A percentile compares a stretch with the other conserved stretches of the same genome.
These are phyloP conservation scores for Kalmanozyma brasiliensis DNA, from an alignment of 1,284 basidiomycete species.

Conservation along the genomic window DNA sequence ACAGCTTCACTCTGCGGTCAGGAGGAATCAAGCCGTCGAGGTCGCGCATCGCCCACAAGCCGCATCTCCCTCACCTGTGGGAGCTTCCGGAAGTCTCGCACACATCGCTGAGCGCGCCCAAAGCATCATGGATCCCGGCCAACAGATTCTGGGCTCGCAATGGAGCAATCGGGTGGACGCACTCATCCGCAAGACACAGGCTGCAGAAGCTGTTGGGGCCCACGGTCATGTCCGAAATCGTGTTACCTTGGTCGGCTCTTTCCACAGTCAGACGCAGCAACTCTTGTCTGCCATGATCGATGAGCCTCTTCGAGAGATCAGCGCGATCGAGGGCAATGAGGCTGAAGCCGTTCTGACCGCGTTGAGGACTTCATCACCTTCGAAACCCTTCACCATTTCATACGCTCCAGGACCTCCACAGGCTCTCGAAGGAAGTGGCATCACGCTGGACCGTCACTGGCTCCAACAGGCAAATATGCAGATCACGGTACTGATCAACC, in stretches of 20 bases:
- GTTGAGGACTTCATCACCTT: not conserved
- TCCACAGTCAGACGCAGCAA: constrained; percentile 31
- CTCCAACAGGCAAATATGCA: constrained; percentile 39
- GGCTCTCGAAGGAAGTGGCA: not conserved
- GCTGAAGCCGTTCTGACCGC: constrained; percentile 10
- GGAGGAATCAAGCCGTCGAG: constrained; percentile 19
- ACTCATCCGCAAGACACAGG: constrained; percentile 14
- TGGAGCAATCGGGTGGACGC: constrained; percentile 19
- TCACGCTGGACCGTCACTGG: constrained; percentile 44
- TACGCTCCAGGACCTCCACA: constrained; percentile 23
- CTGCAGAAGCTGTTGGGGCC: not conserved
- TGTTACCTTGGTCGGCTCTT: constrained; percentile 31
- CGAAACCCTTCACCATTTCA: constrained; percentile 26
- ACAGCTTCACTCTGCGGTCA: not conserved
- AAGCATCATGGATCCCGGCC: constrained; percentile 14
- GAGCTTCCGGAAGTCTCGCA: not conserved
- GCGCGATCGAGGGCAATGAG: constrained; percentile 6
- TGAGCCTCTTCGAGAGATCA: constrained; percentile 50
- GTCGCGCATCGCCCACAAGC: not conserved
- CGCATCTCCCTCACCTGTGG: not conserved
- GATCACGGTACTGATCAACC: constrained; percentile 40
- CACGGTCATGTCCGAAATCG: constrained; percentile 5
- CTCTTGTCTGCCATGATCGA: constrained; percentile 37
- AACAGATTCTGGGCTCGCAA: constrained; percentile 8
- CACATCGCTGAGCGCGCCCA: constrained; percentile 16